These are phyloP conservation scores for Globisporangium viniferum DNA, from an alignment of 352 stramenopile genomes.

Conservation along the genomic window DNA sequence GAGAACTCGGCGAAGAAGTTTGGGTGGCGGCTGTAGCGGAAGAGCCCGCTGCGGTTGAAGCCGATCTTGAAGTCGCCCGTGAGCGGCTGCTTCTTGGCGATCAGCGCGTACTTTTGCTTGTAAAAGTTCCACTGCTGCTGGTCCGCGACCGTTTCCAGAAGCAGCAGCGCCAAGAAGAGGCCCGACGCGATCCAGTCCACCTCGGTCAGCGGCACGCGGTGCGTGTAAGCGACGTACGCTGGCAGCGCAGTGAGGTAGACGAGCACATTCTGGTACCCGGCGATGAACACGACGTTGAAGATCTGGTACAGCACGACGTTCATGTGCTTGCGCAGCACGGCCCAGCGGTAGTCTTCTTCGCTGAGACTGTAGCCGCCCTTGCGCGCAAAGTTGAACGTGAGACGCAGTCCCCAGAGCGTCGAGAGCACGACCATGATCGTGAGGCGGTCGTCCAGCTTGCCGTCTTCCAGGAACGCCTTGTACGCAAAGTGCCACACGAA, in stretches of 20 bases:
- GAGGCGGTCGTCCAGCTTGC: constrained; percentile 49
- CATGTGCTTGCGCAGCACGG: constrained; percentile 70
- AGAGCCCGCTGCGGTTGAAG: constrained; percentile 87
- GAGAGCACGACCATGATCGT: constrained; percentile 78
- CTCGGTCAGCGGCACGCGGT: constrained; percentile 49
- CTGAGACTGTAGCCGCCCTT: constrained; percentile 88
- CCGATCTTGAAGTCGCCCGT: constrained; percentile 65
- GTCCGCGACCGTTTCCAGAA: constrained; percentile 86
- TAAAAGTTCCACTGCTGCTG: constrained; percentile 93
- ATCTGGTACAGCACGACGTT: constrained; percentile 83
- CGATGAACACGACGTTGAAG: constrained; percentile 92
- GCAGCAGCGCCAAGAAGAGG: constrained; percentile 68
- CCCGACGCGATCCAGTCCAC: constrained; percentile 60
- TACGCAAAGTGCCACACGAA: constrained; percentile 85
- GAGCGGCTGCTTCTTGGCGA: constrained; percentile 52
- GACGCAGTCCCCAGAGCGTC: constrained; percentile 82
- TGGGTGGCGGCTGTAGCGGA: constrained; percentile 91
- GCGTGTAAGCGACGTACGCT: constrained; percentile 58
- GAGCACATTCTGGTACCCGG: constrained; percentile 86
- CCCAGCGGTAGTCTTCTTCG: constrained; percentile 93
- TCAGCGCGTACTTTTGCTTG: constrained; percentile 73
- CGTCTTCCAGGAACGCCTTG: constrained; percentile 58
- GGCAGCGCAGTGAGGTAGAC: constrained; percentile 79
- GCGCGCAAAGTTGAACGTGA: constrained; percentile 92
- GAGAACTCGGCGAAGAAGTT: constrained; percentile 92